Conservation (phyloP, 164 flowering plant genomes). For the Chloranthus sessilifolius region DNA sequence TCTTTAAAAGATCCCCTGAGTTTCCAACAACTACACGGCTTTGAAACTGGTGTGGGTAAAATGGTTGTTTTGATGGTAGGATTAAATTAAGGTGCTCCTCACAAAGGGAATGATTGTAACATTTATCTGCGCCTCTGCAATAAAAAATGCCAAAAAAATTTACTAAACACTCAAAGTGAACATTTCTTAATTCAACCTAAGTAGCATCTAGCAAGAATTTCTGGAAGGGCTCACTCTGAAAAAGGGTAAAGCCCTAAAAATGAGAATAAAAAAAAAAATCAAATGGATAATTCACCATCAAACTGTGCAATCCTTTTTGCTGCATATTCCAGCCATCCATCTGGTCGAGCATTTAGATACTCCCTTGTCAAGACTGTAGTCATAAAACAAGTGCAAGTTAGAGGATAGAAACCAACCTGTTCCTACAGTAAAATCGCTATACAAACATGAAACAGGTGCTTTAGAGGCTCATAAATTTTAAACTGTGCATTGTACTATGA, state of each 20-base stretch:
- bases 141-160: slow-evolving; percentile 8
- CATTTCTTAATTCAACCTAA: neutral
- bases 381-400: slow-evolving; percentile 28
- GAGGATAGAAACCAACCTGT: slow-evolving; percentile 46
- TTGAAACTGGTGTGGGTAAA: slow-evolving; percentile 82
- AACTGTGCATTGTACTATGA: slow-evolving; percentile 84
- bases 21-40: slow-evolving; percentile 99
- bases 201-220: neutral
- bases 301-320: slow-evolving; percentile 94
- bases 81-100: slow-evolving; percentile 89
- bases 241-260: too few relatives aligned
- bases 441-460: slow-evolving; percentile 82
- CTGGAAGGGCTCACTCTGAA: too few relatives aligned
- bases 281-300: slow-evolving; percentile 16
- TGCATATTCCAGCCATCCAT: slow-evolving; percentile 97
- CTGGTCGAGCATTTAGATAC: slow-evolving; percentile 89
- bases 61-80: slow-evolving; percentile 89
- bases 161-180: slow-evolving; percentile 2
- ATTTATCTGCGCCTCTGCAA: slow-evolving; percentile 73
- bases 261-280: slow-evolving; percentile 5
- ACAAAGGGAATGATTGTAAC: slow-evolving; percentile 81
- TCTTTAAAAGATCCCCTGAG: slow-evolving; percentile 92
- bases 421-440: slow-evolving; percentile 92
- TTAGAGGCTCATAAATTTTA: slow-evolving; percentile 74
- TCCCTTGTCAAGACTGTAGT: slow-evolving; percentile 97